A percentile compares a stretch with the other conserved stretches of the same genome.
Conservation (phyloP, 2,329 filamentous ascomycete genomes). For the Daldinia sp. region DNA sequence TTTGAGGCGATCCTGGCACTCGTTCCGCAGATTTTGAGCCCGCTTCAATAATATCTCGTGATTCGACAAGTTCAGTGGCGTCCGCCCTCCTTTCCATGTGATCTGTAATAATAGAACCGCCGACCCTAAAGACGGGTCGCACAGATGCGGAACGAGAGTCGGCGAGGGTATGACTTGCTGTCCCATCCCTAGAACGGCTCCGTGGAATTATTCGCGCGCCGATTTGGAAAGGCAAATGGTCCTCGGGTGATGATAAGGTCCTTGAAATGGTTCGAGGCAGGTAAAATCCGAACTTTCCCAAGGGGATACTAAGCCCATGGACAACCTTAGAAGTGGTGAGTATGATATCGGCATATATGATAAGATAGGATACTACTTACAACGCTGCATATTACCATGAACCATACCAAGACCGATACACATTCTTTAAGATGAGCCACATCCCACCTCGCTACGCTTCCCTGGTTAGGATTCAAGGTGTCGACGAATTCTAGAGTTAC, state of each 20-base stretch:
- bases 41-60: not conserved
- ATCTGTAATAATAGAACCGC: slow-evolving; percentile 50
- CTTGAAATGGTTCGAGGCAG: slow-evolving; percentile 70
- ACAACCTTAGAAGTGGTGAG: slow-evolving; percentile 63
- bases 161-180: slow-evolving; percentile 12
- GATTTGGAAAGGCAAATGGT: slow-evolving; percentile 31
- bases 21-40: not conserved
- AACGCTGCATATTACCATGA: slow-evolving; percentile 82
- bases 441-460: slow-evolving; percentile 70
- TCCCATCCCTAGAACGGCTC: slow-evolving; percentile 33
- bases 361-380: slow-evolving; percentile 59
- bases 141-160: slow-evolving; percentile 36
- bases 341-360: slow-evolving; percentile 14
- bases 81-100: slow-evolving; percentile 1
- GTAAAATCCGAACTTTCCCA: slow-evolving; percentile 72
- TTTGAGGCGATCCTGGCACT: slow-evolving; percentile 3
- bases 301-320: slow-evolving; percentile 82
- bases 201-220: slow-evolving; percentile 29
- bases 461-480: slow-evolving; percentile 56
- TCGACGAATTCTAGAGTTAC: slow-evolving; percentile 78
- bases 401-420: slow-evolving; percentile 82
- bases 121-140: slow-evolving; percentile 51
- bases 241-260: slow-evolving; percentile 52
- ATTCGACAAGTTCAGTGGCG: not conserved
- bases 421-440: slow-evolving; percentile 71